These are phyloP conservation scores for Xylaria intraflava DNA, from an alignment of 495 filamentous ascomycete species.

Conservation along the genomic window DNA sequence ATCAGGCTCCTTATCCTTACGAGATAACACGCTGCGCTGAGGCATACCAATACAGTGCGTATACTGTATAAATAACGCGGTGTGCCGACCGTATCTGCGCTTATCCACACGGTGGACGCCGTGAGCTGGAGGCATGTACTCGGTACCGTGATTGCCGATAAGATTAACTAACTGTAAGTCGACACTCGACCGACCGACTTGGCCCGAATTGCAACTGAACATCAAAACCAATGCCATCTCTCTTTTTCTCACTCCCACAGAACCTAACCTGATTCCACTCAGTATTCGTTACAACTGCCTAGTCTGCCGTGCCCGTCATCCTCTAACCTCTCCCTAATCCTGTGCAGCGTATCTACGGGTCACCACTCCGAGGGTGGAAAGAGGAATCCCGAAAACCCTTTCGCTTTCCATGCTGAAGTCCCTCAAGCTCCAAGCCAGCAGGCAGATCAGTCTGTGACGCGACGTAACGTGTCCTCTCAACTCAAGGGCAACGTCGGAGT, in stretches of 20 bases:
- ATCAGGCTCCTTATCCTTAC: too few relatives aligned
- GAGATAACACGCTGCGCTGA: too few relatives aligned
- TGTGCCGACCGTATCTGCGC: too few relatives aligned
- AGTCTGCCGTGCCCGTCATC: neutral
- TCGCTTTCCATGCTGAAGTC: neutral
- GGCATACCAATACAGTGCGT: too few relatives aligned
- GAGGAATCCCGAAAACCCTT: neutral
- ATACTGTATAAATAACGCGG: too few relatives aligned
- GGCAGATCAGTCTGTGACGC: neutral
- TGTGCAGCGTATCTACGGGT: neutral
- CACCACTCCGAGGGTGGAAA: neutral
- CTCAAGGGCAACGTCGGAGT: neutral
- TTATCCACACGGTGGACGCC: too few relatives aligned
- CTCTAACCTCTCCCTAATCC: neutral
- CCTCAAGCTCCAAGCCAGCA: neutral
- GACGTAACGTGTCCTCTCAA: conserved; percentile 6
- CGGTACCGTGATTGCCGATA: neutral
- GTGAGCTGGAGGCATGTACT: too few relatives aligned
- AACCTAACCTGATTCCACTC: too few relatives aligned
- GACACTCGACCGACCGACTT: too few relatives aligned
- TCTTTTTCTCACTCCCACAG: neutral
- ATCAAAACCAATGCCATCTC: neutral
- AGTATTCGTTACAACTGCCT: neutral
- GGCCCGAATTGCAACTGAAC: neutral
- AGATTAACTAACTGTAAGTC: neutral